A percentile compares a stretch with the other conserved stretches of the same genome.
These are phyloP conservation scores for Fusarium coicis DNA, from an alignment of 2,329 filamentous ascomycete species.

Conservation along the genomic window DNA sequence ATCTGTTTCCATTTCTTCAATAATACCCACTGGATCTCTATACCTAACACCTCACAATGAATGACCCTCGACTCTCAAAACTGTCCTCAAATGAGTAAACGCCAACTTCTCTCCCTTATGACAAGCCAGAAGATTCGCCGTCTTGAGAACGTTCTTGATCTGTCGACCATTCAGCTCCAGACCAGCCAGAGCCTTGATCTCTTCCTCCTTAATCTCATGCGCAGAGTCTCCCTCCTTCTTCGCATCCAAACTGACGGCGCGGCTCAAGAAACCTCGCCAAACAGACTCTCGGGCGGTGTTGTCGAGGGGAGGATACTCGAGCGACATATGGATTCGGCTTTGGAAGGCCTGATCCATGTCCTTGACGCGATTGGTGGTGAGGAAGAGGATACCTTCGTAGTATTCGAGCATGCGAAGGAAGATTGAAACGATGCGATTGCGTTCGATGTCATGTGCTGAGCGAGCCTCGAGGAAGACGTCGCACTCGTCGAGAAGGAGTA, in stretches of 20 bases:
- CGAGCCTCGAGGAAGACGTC: slow-evolving; percentile 58
- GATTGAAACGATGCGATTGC: slow-evolving; percentile 51
- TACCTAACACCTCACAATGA: slow-evolving; percentile 35
- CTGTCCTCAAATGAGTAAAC: slow-evolving; percentile 46
- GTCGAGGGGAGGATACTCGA: slow-evolving; percentile 58
- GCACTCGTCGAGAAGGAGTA: slow-evolving; percentile 51
- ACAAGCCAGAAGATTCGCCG: slow-evolving; percentile 47
- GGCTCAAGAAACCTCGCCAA: slow-evolving; percentile 54
- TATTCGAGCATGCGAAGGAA: slow-evolving; percentile 59
- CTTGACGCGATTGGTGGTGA: slow-evolving; percentile 59
- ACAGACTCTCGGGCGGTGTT: slow-evolving; percentile 49
- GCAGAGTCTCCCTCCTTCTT: slow-evolving; percentile 40
- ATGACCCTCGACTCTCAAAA: slow-evolving; percentile 46
- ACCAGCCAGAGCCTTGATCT: slow-evolving; percentile 51
- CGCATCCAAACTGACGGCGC: slow-evolving; percentile 40
- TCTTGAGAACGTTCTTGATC: slow-evolving; percentile 62
- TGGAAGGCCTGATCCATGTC: slow-evolving; percentile 60
- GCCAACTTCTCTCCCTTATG: slow-evolving; percentile 46
- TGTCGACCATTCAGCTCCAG: slow-evolving; percentile 60
- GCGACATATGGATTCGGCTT: slow-evolving; percentile 59
- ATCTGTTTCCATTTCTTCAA: background rate
- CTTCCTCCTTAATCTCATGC: slow-evolving; percentile 46
- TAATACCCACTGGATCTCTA: background rate
- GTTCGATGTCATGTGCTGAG: slow-evolving; percentile 48
- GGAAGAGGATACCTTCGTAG: slow-evolving; percentile 60